phyloP scores from a whole-genome alignment of 2,329 filamentous ascomycete genomes.

The Neofusicoccum cordaticola region DNA sequence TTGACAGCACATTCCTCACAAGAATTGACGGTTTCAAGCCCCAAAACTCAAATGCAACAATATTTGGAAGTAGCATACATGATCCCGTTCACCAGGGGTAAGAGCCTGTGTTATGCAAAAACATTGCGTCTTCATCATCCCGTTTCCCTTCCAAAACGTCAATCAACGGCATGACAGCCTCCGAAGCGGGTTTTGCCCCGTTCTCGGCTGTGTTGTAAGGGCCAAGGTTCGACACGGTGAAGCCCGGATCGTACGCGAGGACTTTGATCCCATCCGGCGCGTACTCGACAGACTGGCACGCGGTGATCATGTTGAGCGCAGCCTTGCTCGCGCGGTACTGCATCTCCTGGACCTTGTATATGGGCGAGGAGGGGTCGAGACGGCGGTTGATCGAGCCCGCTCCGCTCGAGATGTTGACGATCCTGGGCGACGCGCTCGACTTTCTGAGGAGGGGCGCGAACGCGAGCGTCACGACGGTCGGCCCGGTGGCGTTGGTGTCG shows the following conservation, averaged over 20 bases:
- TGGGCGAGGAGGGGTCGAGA: constrained; percentile 26
- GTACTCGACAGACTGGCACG: constrained; percentile 28
- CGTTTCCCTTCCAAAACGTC: constrained; percentile 36
- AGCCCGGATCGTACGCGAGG: constrained; percentile 39
- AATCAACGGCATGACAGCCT: constrained; percentile 34
- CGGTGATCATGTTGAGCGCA: constrained; percentile 40
- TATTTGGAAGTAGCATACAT: too few relatives aligned
- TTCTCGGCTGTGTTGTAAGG: constrained; percentile 32
- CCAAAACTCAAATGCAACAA: too few relatives aligned
- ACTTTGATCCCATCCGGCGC: constrained; percentile 32
- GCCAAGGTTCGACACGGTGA: constrained; percentile 35
- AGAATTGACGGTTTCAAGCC: too few relatives aligned
- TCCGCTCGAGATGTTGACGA: constrained; percentile 38
- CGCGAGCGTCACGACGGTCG: constrained; percentile 26
- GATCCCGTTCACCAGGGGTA: constrained; percentile 30
- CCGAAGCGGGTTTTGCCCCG: constrained; percentile 35
- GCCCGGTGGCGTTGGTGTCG: constrained; percentile 17
- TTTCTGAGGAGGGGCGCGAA: constrained; percentile 21
- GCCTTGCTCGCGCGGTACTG: constrained; percentile 28
- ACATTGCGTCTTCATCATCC: constrained; percentile 32
- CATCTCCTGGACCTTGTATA: too few relatives aligned
- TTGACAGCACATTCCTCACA: too few relatives aligned
- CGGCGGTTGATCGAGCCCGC: constrained; percentile 33
- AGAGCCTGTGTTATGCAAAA: constrained; percentile 31
- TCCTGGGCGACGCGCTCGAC: constrained; percentile 24